Evolutionary conservation across 768 basidiomycete species (phyloP), one percentile per base, ranked within the genome.

Genomic region (Pisolithus orientalis): DNA sequence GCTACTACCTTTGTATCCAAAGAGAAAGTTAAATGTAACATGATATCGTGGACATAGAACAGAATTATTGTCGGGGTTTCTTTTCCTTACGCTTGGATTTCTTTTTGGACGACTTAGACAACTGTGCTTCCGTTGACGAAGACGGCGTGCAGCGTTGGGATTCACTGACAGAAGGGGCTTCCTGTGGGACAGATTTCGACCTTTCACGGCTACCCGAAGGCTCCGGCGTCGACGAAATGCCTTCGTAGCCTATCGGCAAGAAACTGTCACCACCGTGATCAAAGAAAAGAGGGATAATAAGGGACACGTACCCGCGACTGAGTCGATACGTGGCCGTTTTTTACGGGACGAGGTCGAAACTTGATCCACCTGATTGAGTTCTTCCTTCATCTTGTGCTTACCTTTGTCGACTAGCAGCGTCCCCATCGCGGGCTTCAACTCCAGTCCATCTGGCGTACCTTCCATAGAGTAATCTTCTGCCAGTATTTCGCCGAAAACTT

Each of bases 291-390:
- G 7, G 9, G 6, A 16, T 11, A 4, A 34, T 14, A 7, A 14
- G 24, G 5, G 34, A 34, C 32, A 25, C 53, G 54, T 59, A 83
- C 87, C 85, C 52, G 82, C 77, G 58, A 88, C 89, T 4, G 83
- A 82, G 66, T 88, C 86, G 28, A 85, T 61, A 0, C 65, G 68
- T 28, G 76, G 73, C 58, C 83, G 73, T 63, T 77, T 34, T 13
- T 34, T 75, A 29, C 79, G 76, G 63, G 79, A 81, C 6, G 55
- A 49, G 10, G 60, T 62, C 28, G 54, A 39, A 32, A 47, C 48
- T 16, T 57, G 31, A 24, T 54, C 62, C 9, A 8, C 53, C n/a
- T 31, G n/a, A 16, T 43, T 39, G 31, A 49, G 47, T 31, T 54
- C 51, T 50, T 55, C 59, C 5, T 46, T 68, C 10, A 69, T 70